Evolutionary conservation across 371 early-diverging fungal species (phyloP), one percentile per base, ranked within the genome.

Genomic region (Syncephalastrum contaminatum): DNA sequence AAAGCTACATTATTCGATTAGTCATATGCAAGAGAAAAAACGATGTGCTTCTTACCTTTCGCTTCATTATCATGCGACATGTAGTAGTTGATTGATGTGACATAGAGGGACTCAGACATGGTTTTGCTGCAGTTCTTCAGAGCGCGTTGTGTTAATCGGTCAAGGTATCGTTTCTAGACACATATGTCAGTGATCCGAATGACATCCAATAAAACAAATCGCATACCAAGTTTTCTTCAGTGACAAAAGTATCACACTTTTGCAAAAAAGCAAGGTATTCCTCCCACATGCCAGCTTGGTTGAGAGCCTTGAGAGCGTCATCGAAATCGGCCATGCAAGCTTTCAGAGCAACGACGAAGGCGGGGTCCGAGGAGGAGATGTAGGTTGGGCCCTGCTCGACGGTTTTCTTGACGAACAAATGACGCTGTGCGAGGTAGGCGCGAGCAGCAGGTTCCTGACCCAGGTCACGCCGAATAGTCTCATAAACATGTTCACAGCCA

Each of bases 391-490:
- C 56, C 22, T 80, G 80, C 8, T 70, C 69, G 44, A 66, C 66
- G 21, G 70, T 61, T 16, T 57, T 57, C 24, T 68, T 63, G 14
- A 56, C 53, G 50, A 61, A 60, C 27, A 75, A 48, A 57, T 79
- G 74, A 53, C 77, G 80, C 59, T 75, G 74, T 42, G 88, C 85
- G 36, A 92, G 67, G 18, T 81, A 80, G 4, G 84, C 81, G 39
- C 78, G 78, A 2, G 92, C 92, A 15, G 64, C 65, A 4, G 88
- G 73, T 25, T 71, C 44, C 4, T 58, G 41, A 1, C 59, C 58
- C 75, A 92, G 88, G 62, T 92, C 92, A 20, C 73, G 60, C 14
- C 53, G 65, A 40, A 88, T 88, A 5, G 83, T 81, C 8, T 83
- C 76, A 40, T 75, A 76, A n/a, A 88, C 65, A 53, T 81, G 77